Evolutionary conservation across 2,329 filamentous ascomycete species (phyloP), one percentile per base, ranked within the genome.

Genomic region (Alternaria sp.): DNA sequence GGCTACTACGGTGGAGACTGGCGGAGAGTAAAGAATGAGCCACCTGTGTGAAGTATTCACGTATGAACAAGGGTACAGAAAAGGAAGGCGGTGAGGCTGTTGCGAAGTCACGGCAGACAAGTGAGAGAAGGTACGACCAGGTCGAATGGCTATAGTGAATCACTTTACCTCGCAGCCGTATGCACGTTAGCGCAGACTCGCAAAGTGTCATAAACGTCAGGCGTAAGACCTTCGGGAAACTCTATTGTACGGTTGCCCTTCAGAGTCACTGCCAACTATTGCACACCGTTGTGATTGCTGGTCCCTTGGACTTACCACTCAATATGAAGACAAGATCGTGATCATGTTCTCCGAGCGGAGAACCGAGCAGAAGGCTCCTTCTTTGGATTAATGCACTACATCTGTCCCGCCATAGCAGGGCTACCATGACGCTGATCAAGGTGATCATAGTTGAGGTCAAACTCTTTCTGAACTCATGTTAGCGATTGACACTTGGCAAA

Each of bases 371-470:
- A n/a, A 12, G 39, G 39, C 39, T 42, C 39, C 20, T 42, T 42
- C 39, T 24, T 42, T 24, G 20, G 39, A 42, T 24, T 42, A 22
- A 22, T 42, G 39, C 34, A 38, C 55, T 64, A 71, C 60, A 76
- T 70, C 47, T 71, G 65, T 26, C 68, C 70, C 43, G 66, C 62
- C 71, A 76, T 73, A 9, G 69, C 74, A 51, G 73, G 75, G 28
- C 66, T 70, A 34, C 76, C 76, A 59, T 81, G 79, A 20, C 80
- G 75, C 58, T 80, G 77, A 73, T 85, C 83, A 32, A 86, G 73
- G 58, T 84, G 77, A 55, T 83, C 82, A 66, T 84, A 85, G 68
- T 85, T 80, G 55, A 86, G 79, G 28, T 83, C 79, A 64, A 84
- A 83, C 63, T 85, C 83, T 63, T 82, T 79, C 81, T 82, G 66